Evolutionary conservation across 192 early-diverging fungal genomes (phyloP).

Genomic region (Entomortierella beljakovae): DNA sequence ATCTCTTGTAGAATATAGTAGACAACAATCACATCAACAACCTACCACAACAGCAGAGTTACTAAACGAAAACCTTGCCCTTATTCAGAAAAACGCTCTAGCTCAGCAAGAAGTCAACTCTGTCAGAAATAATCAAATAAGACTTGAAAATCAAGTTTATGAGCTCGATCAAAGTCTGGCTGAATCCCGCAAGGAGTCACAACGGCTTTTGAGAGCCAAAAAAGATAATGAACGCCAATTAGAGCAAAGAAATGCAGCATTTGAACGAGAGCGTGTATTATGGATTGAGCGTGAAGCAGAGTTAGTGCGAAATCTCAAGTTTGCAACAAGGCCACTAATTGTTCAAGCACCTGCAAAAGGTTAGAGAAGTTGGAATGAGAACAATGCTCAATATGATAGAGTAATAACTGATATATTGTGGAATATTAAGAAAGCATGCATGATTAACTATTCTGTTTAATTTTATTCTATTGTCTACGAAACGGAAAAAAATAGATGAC

Average conservation of each 20-base stretch:
- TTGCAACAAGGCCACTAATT: slow-evolving; percentile 49
- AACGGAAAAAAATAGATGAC: slow-evolving; percentile 9
- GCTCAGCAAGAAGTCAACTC: slow-evolving; percentile 46
- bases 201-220: slow-evolving; percentile 47
- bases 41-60: slow-evolving; percentile 21
- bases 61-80: slow-evolving; percentile 43
- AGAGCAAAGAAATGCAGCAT: slow-evolving; percentile 19
- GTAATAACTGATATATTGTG: not conserved
- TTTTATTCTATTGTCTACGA: not conserved
- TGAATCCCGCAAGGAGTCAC: slow-evolving; percentile 53
- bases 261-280: slow-evolving; percentile 55
- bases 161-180: slow-evolving; percentile 57
- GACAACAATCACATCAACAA: slow-evolving; percentile 23
- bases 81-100: slow-evolving; percentile 50
- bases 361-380: not conserved
- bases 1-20: slow-evolving; percentile 14
- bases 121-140: slow-evolving; percentile 35
- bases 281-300: slow-evolving; percentile 64
- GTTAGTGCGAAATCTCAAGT: slow-evolving; percentile 53
- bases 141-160: slow-evolving; percentile 65
- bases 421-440: not conserved
- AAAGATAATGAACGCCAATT: slow-evolving; percentile 60
- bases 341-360: slow-evolving; percentile 51
- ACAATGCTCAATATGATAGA: not conserved
- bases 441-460: not conserved